Percentiles rank a stretch among this genome's conserved stretches.
phyloP scores from a whole-genome alignment of 2,329 filamentous ascomycete genomes.

The Cadophora sp. region DNA sequence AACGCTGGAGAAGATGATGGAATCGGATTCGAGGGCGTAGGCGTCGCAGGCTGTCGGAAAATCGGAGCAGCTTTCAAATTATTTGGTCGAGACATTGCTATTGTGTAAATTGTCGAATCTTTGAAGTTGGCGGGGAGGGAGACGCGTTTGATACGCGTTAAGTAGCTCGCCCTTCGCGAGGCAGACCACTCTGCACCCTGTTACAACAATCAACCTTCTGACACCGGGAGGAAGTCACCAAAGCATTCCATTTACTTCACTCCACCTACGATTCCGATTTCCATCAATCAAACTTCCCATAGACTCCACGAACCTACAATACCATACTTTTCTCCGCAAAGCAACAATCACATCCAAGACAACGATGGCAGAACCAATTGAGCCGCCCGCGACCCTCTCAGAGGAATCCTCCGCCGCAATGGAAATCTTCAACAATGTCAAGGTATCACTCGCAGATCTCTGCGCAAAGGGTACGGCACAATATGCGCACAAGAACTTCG shows the following conservation, averaged over 20 bases:
- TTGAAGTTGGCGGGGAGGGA: conserved; percentile 17
- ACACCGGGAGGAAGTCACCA: conserved; percentile 10
- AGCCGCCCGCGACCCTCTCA: conserved; percentile 34
- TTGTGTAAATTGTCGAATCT: not conserved
- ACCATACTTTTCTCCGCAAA: not conserved
- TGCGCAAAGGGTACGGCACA: conserved; percentile 80
- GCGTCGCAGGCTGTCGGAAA: conserved; percentile 40
- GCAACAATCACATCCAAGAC: not conserved
- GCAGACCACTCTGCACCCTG: conserved; percentile 20
- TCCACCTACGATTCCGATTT: not conserved
- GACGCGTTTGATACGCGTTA: conserved; percentile 26
- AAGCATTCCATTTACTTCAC: not conserved
- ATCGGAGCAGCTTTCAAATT: conserved; percentile 38
- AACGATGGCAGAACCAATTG: conserved; percentile 41
- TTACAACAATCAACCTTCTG: conserved; percentile 3
- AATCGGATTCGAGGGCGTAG: conserved; percentile 59
- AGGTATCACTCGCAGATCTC: conserved; percentile 77
- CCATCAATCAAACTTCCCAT: not conserved
- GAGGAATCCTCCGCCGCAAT: conserved; percentile 36
- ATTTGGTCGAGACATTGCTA: conserved; percentile 39
- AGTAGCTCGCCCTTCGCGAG: conserved; percentile 20
- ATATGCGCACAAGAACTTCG: conserved; percentile 89
- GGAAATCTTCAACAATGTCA: conserved; percentile 46
- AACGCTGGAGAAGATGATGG: conserved; percentile 92
- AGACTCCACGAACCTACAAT: not conserved